These are phyloP conservation scores for Miscanthus sacchariflorus DNA, from an alignment of 202 grass and related monocot genomes.

Conservation along the genomic window DNA sequence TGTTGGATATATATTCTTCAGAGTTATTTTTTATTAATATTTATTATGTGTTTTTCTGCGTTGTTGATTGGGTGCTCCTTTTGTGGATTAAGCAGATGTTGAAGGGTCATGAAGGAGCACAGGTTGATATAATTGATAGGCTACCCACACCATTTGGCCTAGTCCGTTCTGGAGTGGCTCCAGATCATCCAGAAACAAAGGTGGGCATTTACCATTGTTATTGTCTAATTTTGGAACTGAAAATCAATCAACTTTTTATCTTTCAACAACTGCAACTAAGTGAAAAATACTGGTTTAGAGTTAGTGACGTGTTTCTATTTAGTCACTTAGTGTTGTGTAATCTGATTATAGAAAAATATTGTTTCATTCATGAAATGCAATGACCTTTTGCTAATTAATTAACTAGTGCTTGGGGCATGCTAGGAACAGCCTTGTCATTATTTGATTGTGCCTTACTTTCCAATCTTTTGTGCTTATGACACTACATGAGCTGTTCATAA, in stretches of 20 bases:
- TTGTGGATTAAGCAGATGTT: constrained; percentile 66
- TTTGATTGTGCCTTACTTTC: constrained; percentile 1
- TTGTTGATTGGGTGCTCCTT: constrained; percentile 12
- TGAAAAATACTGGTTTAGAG: constrained; percentile 2
- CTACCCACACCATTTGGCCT: constrained; percentile 91
- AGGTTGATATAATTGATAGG: constrained; percentile 86
- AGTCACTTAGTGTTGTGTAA: background rate
- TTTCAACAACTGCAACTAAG: constrained; percentile 22
- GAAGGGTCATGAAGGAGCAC: constrained; percentile 68
- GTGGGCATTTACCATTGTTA: constrained; percentile 37
- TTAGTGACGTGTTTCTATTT: background rate
- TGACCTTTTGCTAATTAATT: background rate
- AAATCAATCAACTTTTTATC: constrained; percentile 4
- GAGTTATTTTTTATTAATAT: background rate
- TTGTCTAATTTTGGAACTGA: constrained; percentile 21
- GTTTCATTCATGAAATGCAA: background rate
- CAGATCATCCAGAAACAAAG: constrained; percentile 97
- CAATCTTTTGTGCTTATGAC: constrained; percentile 11
- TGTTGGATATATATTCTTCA: background rate
- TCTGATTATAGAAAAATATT: background rate
- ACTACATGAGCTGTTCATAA: constrained; percentile 28
- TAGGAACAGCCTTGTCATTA: background rate
- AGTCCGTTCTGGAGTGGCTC: constrained; percentile 89
- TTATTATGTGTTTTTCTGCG: background rate
- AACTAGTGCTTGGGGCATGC: background rate